Evolutionary conservation across 805 yeast genomes (phyloP).

Genomic region (Metschnikowia cubensis): DNA sequence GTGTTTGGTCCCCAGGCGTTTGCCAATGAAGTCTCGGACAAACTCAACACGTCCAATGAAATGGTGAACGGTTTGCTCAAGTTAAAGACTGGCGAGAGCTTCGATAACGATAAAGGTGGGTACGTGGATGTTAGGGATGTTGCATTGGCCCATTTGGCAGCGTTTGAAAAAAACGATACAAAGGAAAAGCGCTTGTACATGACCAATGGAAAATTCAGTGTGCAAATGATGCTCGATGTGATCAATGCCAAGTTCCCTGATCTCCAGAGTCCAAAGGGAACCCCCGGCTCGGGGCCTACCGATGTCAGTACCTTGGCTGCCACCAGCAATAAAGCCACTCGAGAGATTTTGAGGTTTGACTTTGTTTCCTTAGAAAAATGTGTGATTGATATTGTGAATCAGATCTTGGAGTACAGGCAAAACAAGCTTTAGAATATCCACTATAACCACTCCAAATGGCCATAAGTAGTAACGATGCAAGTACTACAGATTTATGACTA

Average conservation of each 20-base stretch:
- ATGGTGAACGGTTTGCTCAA: slow-evolving; percentile 23
- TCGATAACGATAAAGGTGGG: slow-evolving; percentile 19
- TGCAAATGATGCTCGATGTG: slow-evolving; percentile 33
- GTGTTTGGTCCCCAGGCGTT: slow-evolving; percentile 59
- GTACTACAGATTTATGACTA: neutral
- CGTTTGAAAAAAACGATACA: slow-evolving; percentile 23
- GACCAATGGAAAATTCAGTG: slow-evolving; percentile 31
- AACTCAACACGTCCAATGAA: slow-evolving; percentile 44
- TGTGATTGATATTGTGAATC: slow-evolving; percentile 19
- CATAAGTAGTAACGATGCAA: no score
- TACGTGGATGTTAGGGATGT: slow-evolving; percentile 19
- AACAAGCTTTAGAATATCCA: neutral
- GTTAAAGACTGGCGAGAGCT: slow-evolving; percentile 16
- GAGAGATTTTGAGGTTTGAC: slow-evolving; percentile 14
- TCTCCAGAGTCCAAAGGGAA: slow-evolving; percentile 23
- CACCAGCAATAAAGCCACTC: slow-evolving; percentile 15
- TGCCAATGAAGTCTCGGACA: slow-evolving; percentile 26
- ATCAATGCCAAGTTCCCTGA: slow-evolving; percentile 31
- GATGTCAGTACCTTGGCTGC: slow-evolving; percentile 23
- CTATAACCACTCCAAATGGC: neutral
- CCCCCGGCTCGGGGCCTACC: slow-evolving; percentile 26
- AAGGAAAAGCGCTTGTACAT: slow-evolving; percentile 18
- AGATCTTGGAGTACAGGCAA: slow-evolving; percentile 13
- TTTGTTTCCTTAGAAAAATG: slow-evolving; percentile 15
- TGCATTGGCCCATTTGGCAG: slow-evolving; percentile 29